Percentiles rank a stretch among this genome's conserved stretches.
These are phyloP conservation scores for Zangia roseola DNA, from an alignment of 768 basidiomycete genomes.

Conservation along the genomic window DNA sequence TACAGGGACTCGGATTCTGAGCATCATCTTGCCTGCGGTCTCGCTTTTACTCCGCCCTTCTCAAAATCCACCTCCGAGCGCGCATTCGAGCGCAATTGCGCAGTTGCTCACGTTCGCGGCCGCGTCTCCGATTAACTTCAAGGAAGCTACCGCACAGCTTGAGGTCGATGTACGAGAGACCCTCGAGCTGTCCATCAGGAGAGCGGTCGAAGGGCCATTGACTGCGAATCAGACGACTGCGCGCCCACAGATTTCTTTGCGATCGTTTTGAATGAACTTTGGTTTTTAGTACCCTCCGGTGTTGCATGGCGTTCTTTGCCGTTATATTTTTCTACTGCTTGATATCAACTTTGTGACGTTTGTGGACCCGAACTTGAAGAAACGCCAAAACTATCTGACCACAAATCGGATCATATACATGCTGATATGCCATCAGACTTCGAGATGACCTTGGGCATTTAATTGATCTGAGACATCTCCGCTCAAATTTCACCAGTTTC, in stretches of 20 bases:
- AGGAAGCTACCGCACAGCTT: conserved; percentile 74
- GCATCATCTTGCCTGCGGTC: conserved; percentile 73
- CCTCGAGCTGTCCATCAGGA: conserved; percentile 77
- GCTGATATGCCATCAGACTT: no score
- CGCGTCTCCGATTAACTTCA: conserved; percentile 72
- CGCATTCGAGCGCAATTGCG: conserved; percentile 58
- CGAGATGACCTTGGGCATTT: no score
- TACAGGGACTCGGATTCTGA: conserved; percentile 64
- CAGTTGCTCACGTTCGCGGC: conserved; percentile 75
- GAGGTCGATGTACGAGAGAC: conserved; percentile 54
- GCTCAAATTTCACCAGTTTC: not conserved
- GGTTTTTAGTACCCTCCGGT: not conserved
- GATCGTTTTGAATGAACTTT: conserved; percentile 52
- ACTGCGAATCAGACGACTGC: conserved; percentile 35
- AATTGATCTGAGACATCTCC: no score
- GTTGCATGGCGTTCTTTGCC: no score
- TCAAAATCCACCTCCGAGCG: conserved; percentile 38
- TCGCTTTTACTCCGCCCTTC: conserved; percentile 64
- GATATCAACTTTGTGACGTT: conserved; percentile 1
- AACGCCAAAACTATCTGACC: no score
- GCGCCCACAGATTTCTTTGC: conserved; percentile 78
- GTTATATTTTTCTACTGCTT: no score
- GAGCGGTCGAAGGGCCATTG: conserved; percentile 56
- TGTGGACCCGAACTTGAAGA: not conserved
- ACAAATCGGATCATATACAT: no score